Evolutionary conservation across 345 rosid species (phyloP).

Genomic region (Citrus maxima): DNA sequence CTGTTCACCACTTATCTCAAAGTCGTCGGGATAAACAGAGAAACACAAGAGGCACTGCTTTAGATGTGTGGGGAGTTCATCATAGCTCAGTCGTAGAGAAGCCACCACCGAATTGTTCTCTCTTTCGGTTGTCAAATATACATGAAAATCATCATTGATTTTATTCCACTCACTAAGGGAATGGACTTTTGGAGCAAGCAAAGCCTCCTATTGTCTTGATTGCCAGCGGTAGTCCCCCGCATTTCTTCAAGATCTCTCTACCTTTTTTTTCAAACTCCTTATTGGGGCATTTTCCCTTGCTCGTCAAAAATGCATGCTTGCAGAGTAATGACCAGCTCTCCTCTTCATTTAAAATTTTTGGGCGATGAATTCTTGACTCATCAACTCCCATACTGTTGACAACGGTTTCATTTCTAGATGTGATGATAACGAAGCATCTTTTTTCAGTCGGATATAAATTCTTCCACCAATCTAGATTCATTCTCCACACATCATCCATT

Average conservation of each 20-base stretch:
- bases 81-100: constrained; percentile 60
- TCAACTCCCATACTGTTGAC: constrained; percentile 28
- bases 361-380: constrained; percentile 34
- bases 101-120: constrained; percentile 44
- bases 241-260: constrained; percentile 42
- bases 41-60: constrained; percentile 55
- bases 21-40: constrained; percentile 58
- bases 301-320: constrained; percentile 37
- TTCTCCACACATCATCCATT: constrained; percentile 36
- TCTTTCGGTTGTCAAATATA: constrained; percentile 25
- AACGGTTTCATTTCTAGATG: constrained; percentile 33
- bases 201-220: constrained; percentile 51
- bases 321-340: constrained; percentile 44
- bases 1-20: constrained; percentile 47
- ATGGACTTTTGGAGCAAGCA: background rate
- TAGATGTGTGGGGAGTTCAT: constrained; percentile 56
- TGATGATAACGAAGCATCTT: constrained; percentile 35
- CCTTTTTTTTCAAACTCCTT: constrained; percentile 32
- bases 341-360: constrained; percentile 29
- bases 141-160: constrained; percentile 43
- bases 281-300: constrained; percentile 21
- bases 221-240: constrained; percentile 58
- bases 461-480: constrained; percentile 29
- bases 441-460: constrained; percentile 28
- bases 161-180: constrained; percentile 38